Evolutionary conservation across 2,329 filamentous ascomycete species (phyloP), one percentile per base, ranked within the genome.

Genomic region (Akanthomyces dipterigenus): DNA sequence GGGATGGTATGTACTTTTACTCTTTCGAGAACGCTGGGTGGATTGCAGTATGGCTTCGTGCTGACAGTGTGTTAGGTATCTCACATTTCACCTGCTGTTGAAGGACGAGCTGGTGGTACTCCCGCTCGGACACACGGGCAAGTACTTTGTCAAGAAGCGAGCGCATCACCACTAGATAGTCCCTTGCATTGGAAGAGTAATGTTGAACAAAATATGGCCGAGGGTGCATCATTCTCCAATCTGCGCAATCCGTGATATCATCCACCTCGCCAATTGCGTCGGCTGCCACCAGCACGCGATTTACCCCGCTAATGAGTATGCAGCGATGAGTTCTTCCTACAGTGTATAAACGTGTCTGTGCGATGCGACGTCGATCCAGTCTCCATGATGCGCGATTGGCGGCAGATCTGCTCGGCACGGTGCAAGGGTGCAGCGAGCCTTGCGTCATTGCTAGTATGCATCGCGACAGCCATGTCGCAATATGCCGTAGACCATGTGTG

Each of bases 71-170:
- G 2, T 9, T 20, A 69, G 68, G 68, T 69, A 70, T 22, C 51
- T 70, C 2, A 68, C 67, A 0, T 67, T 70, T 18, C 65, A 67
- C 20, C 55, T 69, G 22, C 20, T 70, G 6, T 59, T 70, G 16
- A 67, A 67, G 26, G 68, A 70, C 24, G 65, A 67, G 1, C 28
- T 68, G 7, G 22, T 66, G 3, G 67, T 70, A 38, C 43, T 70
- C 1, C 68, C 68, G 0, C 64, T 70, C 0, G 68, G 68, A 8
- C 64, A 70, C 14, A 69, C 67, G 0, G 66, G 67, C 12, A 51
- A 64, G 5, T 70, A 68, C 24, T 68, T 70, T 55, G 60, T 60
- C 22, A 69, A 68, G 60, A 55, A 26, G 16, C 40, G 42, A 16
- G 42, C 28, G 11, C 42, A 24, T 20, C 14, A 12, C 3, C 6